Percentiles rank a stretch among this genome's conserved stretches.
phyloP scores from a whole-genome alignment of 2,329 filamentous ascomycete species.

The Gnomoniopsis smithogilvyi region DNA sequence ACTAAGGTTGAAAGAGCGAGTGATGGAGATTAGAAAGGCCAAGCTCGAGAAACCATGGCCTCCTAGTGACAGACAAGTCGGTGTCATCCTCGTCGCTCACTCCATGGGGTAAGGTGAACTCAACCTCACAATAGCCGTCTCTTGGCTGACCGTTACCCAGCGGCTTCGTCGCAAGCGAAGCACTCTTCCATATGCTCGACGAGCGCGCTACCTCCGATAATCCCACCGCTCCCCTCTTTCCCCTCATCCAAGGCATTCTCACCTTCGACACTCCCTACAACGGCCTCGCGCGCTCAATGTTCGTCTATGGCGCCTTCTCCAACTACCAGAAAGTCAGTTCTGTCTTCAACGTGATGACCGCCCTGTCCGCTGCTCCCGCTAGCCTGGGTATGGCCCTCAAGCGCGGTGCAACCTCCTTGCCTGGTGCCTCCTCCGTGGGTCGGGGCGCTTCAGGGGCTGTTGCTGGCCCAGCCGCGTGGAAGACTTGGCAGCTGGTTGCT shows the following conservation, averaged over 20 bases:
- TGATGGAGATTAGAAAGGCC: conserved; percentile 73
- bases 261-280: conserved; percentile 86
- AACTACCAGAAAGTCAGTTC: conserved; percentile 56
- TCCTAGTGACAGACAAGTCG: conserved; percentile 75
- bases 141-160: conserved; percentile 28
- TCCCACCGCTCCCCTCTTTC: conserved; percentile 55
- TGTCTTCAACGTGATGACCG: conserved; percentile 57
- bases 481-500: conserved; percentile 61
- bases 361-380: conserved; percentile 47
- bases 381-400: conserved; percentile 37
- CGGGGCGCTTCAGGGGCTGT: conserved; percentile 13
- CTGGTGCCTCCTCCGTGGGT: conserved; percentile 19
- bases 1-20: conserved; percentile 67
- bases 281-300: conserved; percentile 58
- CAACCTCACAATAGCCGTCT: accelerated
- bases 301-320: conserved; percentile 58
- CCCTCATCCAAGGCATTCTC: conserved; percentile 74
- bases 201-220: conserved; percentile 46
- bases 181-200: conserved; percentile 68
- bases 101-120: conserved; percentile 61
- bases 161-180: conserved; percentile 81
- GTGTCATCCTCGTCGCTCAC: conserved; percentile 76
- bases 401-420: conserved; percentile 22
- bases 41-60: conserved; percentile 70
- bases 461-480: conserved; percentile 40